Base-by-base conservation (phyloP, 257 asterid genomes). In the Buddleja alternifolia region DNA sequence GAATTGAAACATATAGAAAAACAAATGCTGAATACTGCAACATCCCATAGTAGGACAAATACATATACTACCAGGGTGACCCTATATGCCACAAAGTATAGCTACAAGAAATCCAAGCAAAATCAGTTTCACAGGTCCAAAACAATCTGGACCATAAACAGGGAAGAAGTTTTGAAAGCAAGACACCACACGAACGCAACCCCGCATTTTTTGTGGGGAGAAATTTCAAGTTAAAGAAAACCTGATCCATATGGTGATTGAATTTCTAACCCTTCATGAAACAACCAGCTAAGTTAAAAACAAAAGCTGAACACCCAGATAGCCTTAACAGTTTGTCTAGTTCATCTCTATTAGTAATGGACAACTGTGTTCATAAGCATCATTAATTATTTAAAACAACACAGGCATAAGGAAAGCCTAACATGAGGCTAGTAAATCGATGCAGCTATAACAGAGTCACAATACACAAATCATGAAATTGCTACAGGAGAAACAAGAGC, bases 361-460 rank as follows among this genome's bases (percentile, higher is more conserved):
- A 29, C 11, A 6, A 34, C 15, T 61, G 40, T 60, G 39, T 70
- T 53, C 60, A 63, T 11, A 29, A 51, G 15, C 63, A 29, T 65
- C 54, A 62, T 32, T n/a, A 12, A 50, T 41, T 7, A 72, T 60
- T 48, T 48, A 37, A 17, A 61, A 36, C 37, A 46, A n/a, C 32
- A 59, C 42, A 42, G 17, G 51, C 57, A 50, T 46, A 67, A 17
- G 14, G 29, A 69, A 46, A 12, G 12, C 47, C 40, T 14, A 1
- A 25, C 45, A 17, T 65, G 48, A 34, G 54, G 54, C 44, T 17
- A 55, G 39, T 10, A 62, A 59, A 72, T 10, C 44, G 60, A 44
- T 59, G 51, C 46, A 60, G 70, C 44, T 34, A 60, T 60, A 58
- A 44, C 44, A 45, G 66, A 67, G 60, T 17, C 39, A 69, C 23